Evolutionary conservation across 2,329 filamentous ascomycete genomes (phyloP).

Genomic region (Sphaceloma murrayae): DNA sequence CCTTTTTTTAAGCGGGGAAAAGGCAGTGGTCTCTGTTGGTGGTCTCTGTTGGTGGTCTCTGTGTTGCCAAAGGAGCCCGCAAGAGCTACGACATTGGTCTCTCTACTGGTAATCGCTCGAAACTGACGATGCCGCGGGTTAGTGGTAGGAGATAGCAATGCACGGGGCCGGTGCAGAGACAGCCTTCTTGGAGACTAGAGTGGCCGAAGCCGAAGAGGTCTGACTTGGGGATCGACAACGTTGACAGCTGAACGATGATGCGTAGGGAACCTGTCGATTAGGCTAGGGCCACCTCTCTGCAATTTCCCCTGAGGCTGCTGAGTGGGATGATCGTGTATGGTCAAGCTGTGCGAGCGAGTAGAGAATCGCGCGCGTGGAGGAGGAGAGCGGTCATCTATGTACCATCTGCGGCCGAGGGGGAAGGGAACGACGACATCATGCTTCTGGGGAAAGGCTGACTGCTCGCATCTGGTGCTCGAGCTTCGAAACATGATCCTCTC

Average conservation of each 20-base stretch:
- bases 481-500: constrained; percentile 13
- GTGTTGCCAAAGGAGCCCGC: too few relatives aligned
- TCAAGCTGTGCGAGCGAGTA: too few relatives aligned
- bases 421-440: neutral
- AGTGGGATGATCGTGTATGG: neutral
- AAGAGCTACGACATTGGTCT: too few relatives aligned
- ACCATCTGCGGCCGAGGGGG: constrained; percentile 1
- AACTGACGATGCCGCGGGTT: too few relatives aligned
- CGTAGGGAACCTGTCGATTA: constrained; percentile 1
- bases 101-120: too few relatives aligned
- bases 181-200: too few relatives aligned
- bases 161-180: too few relatives aligned
- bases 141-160: too few relatives aligned
- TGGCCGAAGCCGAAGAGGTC: too few relatives aligned
- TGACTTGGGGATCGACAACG: constrained; percentile 6
- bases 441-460: constrained; percentile 4
- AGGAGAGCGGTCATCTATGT: too few relatives aligned
- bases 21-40: neutral
- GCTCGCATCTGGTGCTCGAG: constrained; percentile 7
- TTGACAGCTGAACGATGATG: constrained; percentile 13
- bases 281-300: constrained; percentile 2
- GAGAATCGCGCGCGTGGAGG: too few relatives aligned
- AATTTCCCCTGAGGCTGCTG: constrained; percentile 10
- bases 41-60: too few relatives aligned
- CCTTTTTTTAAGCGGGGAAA: constrained; percentile 14